Evolutionary conservation across 139 green algal genomes (phyloP).

Genomic region (Tetraselmis chui): DNA sequence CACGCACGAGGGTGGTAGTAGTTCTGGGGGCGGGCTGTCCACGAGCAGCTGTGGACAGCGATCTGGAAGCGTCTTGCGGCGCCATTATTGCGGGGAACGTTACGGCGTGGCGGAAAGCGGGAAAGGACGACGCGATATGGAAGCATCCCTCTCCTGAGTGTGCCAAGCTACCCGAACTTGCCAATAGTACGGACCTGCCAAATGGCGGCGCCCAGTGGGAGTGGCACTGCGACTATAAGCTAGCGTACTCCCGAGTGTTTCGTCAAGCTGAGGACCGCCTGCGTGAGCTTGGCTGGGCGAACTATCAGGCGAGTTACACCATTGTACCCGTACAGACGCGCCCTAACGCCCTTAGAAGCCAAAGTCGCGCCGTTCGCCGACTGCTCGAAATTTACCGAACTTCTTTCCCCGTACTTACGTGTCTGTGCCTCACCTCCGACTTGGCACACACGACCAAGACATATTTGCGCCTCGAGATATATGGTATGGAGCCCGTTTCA

Average conservation of each 20-base stretch:
- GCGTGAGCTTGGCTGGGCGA: background rate
- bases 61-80: background rate
- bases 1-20: background rate
- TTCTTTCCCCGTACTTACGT: no score
- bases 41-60: background rate
- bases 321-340: no score
- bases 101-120: background rate
- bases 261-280: background rate
- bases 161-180: background rate
- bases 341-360: no score
- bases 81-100: background rate
- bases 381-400: no score
- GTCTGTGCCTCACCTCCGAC: no score
- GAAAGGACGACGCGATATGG: background rate
- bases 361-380: no score
- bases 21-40: background rate
- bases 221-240: background rate
- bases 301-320: background rate
- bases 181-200: background rate
- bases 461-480: no score
- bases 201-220: background rate
- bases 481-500: no score
- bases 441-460: no score
- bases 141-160: background rate
- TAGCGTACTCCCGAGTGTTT: background rate